Evolutionary conservation across 2,329 filamentous ascomycete species (phyloP), one percentile per base, ranked within the genome.

Genomic region (Neophaeococcomyces aloes): DNA sequence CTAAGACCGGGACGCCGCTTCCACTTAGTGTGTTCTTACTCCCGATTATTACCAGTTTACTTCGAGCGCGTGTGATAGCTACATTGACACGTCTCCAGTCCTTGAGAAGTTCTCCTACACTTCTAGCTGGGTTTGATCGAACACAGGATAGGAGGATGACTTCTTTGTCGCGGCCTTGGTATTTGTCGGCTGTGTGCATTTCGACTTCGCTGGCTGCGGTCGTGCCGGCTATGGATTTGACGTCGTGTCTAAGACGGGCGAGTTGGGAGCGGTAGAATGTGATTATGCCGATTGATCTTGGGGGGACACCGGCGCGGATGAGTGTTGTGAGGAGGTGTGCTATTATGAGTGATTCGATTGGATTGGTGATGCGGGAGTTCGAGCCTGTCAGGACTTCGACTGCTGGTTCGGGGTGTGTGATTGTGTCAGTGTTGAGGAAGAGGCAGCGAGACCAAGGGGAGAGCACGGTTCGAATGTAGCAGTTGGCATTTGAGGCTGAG

Each of bases 51-150:
- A 98, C 71, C 29, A 98, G 67, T 67, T 98, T 98, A 0, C 83
- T 91, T 60, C 88, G 85, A 17, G 91, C 91, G 21, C 91, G 74
- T 3, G 91, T 98, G 51, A 98, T 85, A 0, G 91, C 91, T 3
- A 98, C 91, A 56, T 98, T 98, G 59, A 98, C 87, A 38, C 91
- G 71, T 44, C 91, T 72, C 83, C 87, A 93, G 62, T 98, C 91
- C 48, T 83, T 84, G 21, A 98, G 70, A 35, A 98, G 64, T 44
- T 96, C 91, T 14, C 91, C 91, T n/a, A 98, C 88, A 38, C 75
- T 78, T 49, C 80, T 78, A 1, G 75, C 74, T 17, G 88, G 79
- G 56, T 98, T 98, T 60, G 79, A 89, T 23, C 91, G 77, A 11
- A 96, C 91, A 23, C 94, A 80, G 44, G 79, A 86, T 7, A 98